Base-by-base conservation (phyloP, 1,284 basidiomycete genomes). In the Irpex lacteus region DNA sequence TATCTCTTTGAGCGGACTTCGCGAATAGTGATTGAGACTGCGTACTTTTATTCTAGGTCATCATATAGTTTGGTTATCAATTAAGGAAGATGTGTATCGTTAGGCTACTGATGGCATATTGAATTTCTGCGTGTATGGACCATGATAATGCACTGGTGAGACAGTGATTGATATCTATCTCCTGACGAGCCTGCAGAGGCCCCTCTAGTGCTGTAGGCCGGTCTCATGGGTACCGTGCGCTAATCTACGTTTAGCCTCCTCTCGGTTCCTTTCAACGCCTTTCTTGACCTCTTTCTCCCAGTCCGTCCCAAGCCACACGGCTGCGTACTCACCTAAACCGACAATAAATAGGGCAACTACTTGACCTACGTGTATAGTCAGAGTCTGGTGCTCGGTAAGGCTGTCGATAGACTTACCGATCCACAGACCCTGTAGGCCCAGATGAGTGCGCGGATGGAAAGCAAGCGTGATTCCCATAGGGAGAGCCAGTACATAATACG, bases 401-500 rank as follows among this genome's bases (percentile, higher is more conserved):
- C 15, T 5, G 37, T 36, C 9, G n/a, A 2, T 8, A 52, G 13
- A 58, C 61, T 50, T 18, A 68, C 87, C 88, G 56, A 90, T 85
- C 90, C 90, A 92, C 2, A 92, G 77, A 5, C 89, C 90, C 68
- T 85, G 81, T 38, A 90, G 73, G 3, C 89, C 88, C 5, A 87
- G 73, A 37, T 73, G 72, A 0, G 76, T 75, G 15, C 70, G 70
- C 2, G 66, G 66, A 56, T 75, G 70, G 71, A 91, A 92, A 0
- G 90, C 90, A 13, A 92, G 80, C 1, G 80, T 82, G 60, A 92
- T 85, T 2, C 90, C 90, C 53, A 92, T 75, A 0, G 90, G 90
- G 15, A 92, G 77, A 9, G 90, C 90, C 40, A 92, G 76, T 2
- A 91, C 79, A 68, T 92, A 92, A 74, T 92, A 92, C 15, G 90